These are phyloP conservation scores for Mycena alexandri DNA, from an alignment of 768 basidiomycete genomes.

Conservation along the genomic window DNA sequence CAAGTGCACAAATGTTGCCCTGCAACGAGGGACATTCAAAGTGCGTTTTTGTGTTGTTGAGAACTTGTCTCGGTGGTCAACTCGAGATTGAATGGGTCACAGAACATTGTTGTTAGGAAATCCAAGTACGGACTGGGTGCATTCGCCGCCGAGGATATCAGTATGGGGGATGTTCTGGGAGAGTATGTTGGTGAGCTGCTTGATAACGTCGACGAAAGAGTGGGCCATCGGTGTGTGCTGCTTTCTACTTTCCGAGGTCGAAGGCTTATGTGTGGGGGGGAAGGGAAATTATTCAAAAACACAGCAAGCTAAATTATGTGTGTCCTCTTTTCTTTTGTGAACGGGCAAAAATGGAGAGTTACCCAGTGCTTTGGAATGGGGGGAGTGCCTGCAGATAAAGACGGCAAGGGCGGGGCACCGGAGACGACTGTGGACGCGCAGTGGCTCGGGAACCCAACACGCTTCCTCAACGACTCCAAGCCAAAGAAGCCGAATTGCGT, in stretches of 20 bases:
- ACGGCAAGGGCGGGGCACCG: background rate
- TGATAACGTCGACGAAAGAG: background rate
- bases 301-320: slow-evolving; percentile 22
- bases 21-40: slow-evolving; percentile 18
- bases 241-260: background rate
- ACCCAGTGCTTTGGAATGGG: background rate
- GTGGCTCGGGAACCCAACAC: slow-evolving; percentile 33
- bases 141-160: slow-evolving; percentile 14
- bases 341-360: background rate
- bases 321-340: background rate
- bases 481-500: slow-evolving; percentile 16
- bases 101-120: background rate
- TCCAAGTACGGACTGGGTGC: slow-evolving; percentile 25
- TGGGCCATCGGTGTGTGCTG: slow-evolving; percentile 4
- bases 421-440: slow-evolving; percentile 14
- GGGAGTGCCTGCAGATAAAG: too few species aligned
- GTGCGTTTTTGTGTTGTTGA: too few species aligned
- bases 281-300: background rate
- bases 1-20: slow-evolving; percentile 12
- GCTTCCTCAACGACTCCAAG: slow-evolving; percentile 33
- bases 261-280: background rate
- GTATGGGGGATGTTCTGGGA: slow-evolving; percentile 2
- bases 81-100: too few species aligned
- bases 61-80: too few species aligned
- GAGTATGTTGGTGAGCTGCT: slow-evolving; percentile 31